Conservation (phyloP, 257 asterid species). For the Henckelia pumila region DNA sequence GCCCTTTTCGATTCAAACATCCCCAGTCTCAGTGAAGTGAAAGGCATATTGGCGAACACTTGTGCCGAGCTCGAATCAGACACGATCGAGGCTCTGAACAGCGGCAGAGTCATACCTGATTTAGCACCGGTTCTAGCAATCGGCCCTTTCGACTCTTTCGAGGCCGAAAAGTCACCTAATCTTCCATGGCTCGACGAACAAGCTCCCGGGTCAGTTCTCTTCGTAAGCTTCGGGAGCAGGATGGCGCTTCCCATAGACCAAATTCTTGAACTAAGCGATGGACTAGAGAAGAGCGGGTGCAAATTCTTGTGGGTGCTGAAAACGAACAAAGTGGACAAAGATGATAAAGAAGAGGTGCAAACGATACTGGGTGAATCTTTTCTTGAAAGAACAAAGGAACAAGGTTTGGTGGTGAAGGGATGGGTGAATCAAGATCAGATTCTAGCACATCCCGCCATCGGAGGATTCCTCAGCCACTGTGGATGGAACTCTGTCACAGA, state of each 20-base stretch:
- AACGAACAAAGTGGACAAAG: constrained; percentile 45
- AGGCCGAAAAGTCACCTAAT: neutral
- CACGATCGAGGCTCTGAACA: constrained; percentile 30
- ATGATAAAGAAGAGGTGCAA: too few relatives aligned
- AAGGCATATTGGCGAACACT: constrained; percentile 47
- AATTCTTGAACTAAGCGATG: constrained; percentile 34
- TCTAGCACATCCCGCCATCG: constrained; percentile 35
- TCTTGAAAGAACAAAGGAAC: constrained; percentile 28
- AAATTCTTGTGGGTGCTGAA: constrained; percentile 47
- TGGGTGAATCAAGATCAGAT: constrained; percentile 52
- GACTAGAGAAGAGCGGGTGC: constrained; percentile 34
- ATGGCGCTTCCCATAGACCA: constrained; percentile 43
- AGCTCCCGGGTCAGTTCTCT: constrained; percentile 32
- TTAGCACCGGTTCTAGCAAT: constrained; percentile 33
- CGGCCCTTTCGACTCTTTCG: constrained; percentile 36
- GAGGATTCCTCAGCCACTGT: constrained; percentile 47
- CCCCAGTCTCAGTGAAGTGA: constrained; percentile 13
- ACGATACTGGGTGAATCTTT: too few relatives aligned
- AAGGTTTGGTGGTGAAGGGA: constrained; percentile 36
- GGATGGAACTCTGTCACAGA: constrained; percentile 50
- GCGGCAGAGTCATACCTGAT: neutral
- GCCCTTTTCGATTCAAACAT: constrained; percentile 27
- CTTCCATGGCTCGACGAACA: too few relatives aligned
- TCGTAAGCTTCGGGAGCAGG: constrained; percentile 50
- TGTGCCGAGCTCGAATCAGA: constrained; percentile 34